Base-by-base conservation (phyloP, 2,329 filamentous ascomycete genomes). In the Epichloe sylvatica region DNA sequence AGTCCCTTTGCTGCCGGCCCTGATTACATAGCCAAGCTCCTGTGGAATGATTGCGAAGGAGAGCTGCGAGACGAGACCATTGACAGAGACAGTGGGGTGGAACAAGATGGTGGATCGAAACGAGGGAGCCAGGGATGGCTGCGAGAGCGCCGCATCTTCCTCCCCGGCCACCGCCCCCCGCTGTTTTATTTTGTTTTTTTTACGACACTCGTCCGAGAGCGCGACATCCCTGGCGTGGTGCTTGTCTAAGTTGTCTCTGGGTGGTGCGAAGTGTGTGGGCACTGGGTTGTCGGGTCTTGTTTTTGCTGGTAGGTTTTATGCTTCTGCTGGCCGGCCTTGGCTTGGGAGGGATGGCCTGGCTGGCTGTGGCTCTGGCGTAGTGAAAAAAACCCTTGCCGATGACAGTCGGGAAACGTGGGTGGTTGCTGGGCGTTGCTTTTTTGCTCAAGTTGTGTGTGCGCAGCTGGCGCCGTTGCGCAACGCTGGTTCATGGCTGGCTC, bases 361-460 rank as follows among this genome's bases (percentile, higher is more conserved):
- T 45, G 13, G 37, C 15, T 17, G 39, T 21, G 40, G 47, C 30
- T 40, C 35, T 44, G 38, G 33, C n/a, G 12, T 44, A 25, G 12
- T 40, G 39, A 23, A 23, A 23, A 40, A 30, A 51, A 45, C 47
- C 50, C 47, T 52, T 49, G 46, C 43, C 47, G 46, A 49, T 34
- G 50, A 46, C 46, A 45, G 46, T 52, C 46, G 49, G 45, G 25
- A n/a, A 52, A 46, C 35, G 46, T 48, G 45, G 35, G 46, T 48
- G 45, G 35, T 35, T 34, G n/a, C 11, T 19, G 23, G 48, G 12
- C 8, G 15, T 51, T 49, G 42, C 50, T 51, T 51, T 51, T 47
- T 51, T 48, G 19, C 35, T 33, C 12, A 3, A 36, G 46, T 46
- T 45, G 23, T 13, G 39, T 40, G 23, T 5, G 23, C 23, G 6